Evolutionary conservation across 768 basidiomycete genomes (phyloP).

Genomic region (Tricholoma matsutake): DNA sequence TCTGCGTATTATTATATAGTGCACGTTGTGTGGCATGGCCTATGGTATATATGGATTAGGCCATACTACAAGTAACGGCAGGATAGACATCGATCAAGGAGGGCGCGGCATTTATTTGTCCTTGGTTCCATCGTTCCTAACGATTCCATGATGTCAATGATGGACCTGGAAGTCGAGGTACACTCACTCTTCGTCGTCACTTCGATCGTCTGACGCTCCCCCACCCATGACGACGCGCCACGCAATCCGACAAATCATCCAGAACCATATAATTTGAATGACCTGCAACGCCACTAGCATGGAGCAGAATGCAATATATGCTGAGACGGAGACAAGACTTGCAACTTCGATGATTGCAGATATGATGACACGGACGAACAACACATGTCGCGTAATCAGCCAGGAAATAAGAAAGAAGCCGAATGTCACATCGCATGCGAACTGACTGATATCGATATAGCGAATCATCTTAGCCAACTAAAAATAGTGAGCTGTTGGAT

Average conservation of each 20-base stretch:
- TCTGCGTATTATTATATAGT: not conserved
- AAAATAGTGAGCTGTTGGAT: conserved; percentile 8
- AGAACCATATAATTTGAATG: conserved; percentile 83
- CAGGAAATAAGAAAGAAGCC: conserved; percentile 84
- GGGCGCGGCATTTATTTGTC: conserved; percentile 26
- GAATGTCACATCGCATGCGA: conserved; percentile 73
- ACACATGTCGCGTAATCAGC: conserved; percentile 84
- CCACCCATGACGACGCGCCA: conserved; percentile 70
- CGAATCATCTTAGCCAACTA: conserved; percentile 93
- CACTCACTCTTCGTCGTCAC: conserved; percentile 73
- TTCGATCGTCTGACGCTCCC: conserved; percentile 80
- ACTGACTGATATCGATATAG: conserved; percentile 65
- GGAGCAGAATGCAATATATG: conserved; percentile 45
- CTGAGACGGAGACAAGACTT: conserved; percentile 41
- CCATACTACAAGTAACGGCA: not conserved
- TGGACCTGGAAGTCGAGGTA: not conserved
- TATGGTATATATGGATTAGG: not conserved
- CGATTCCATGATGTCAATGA: conserved; percentile 9
- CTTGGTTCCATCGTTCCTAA: conserved; percentile 25
- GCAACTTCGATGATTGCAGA: conserved; percentile 54
- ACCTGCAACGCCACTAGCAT: conserved; percentile 64
- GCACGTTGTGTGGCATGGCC: not conserved
- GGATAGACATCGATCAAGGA: not conserved
- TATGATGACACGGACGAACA: conserved; percentile 71
- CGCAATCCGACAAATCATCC: conserved; percentile 81